These are phyloP conservation scores for Claviceps capensis DNA, from an alignment of 2,329 filamentous ascomycete genomes.

Conservation along the genomic window DNA sequence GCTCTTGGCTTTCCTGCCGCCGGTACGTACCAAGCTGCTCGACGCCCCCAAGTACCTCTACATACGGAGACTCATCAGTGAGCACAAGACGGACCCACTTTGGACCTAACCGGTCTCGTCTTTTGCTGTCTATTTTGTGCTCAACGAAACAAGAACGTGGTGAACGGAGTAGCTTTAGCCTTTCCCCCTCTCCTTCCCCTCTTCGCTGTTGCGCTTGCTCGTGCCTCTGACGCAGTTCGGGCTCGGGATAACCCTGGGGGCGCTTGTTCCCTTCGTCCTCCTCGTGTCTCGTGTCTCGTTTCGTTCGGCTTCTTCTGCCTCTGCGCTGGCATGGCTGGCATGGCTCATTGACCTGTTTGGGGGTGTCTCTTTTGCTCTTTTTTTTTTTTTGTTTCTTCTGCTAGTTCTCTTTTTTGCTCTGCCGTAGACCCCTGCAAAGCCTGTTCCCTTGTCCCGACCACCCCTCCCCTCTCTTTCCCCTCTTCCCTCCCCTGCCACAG, in stretches of 20 bases:
- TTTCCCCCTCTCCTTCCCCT: not conserved
- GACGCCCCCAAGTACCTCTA: conserved; percentile 3
- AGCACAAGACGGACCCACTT: not conserved
- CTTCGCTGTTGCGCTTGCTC: not conserved
- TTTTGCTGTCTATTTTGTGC: not conserved
- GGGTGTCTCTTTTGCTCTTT: not conserved
- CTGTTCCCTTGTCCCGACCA: not conserved
- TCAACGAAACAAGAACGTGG: not conserved
- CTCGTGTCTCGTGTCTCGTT: not conserved
- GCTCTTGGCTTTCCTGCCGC: not conserved
- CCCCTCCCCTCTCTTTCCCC: not conserved
- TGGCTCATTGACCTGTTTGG: not conserved
- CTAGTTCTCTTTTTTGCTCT: not conserved
- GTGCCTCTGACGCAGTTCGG: not conserved
- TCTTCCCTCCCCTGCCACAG: not conserved
- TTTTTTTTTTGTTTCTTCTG: not conserved
- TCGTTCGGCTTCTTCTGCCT: not conserved
- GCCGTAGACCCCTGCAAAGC: not conserved
- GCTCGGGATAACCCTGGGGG: not conserved
- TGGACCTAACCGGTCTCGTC: not conserved
- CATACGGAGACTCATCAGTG: not conserved
- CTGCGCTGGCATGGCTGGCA: not conserved
- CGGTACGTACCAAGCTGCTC: not conserved
- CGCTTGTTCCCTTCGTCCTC: not conserved
- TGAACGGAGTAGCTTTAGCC: too few relatives aligned